A percentile compares a stretch with the other conserved stretches of the same genome.
Conservation (phyloP, 768 basidiomycete genomes). For the Daedaleopsis sinensis region DNA sequence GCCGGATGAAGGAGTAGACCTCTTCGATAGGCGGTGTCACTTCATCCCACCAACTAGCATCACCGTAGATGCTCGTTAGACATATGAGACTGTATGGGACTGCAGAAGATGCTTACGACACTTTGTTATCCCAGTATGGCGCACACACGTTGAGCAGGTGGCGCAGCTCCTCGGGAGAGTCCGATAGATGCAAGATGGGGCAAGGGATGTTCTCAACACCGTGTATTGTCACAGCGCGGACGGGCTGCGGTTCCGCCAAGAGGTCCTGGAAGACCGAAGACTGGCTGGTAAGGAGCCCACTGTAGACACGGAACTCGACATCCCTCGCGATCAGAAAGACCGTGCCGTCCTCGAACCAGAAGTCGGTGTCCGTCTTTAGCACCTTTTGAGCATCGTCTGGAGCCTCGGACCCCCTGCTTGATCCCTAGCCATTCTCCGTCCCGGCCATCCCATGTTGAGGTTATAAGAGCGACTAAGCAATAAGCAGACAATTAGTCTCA, state of each 20-base stretch:
- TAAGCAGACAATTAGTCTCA: too few species aligned
- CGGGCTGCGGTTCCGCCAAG: slow-evolving; percentile 3
- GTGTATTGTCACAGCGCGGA: not conserved
- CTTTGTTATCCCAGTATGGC: not conserved
- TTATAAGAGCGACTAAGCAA: too few species aligned
- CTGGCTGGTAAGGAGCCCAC: slow-evolving; percentile 24
- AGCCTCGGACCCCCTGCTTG: not conserved
- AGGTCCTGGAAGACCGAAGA: slow-evolving; percentile 29
- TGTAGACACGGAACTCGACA: slow-evolving; percentile 29
- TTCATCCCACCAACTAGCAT: not conserved
- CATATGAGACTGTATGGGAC: not conserved
- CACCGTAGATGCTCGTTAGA: not conserved
- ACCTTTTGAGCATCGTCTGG: not conserved
- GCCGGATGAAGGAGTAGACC: not conserved
- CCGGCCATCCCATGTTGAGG: too few species aligned
- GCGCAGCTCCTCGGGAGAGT: not conserved
- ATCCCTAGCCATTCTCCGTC: not conserved
- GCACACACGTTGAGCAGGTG: not conserved
- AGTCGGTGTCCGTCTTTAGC: slow-evolving; percentile 5
- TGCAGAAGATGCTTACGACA: not conserved
- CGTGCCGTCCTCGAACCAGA: slow-evolving; percentile 34
- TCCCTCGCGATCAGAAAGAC: slow-evolving; percentile 29
- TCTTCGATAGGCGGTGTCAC: not conserved
- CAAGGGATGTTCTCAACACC: not conserved
- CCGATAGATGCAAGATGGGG: not conserved